These are phyloP conservation scores for Vitis vinifera DNA, from an alignment of 164 flowering plant genomes.

Conservation along the genomic window DNA sequence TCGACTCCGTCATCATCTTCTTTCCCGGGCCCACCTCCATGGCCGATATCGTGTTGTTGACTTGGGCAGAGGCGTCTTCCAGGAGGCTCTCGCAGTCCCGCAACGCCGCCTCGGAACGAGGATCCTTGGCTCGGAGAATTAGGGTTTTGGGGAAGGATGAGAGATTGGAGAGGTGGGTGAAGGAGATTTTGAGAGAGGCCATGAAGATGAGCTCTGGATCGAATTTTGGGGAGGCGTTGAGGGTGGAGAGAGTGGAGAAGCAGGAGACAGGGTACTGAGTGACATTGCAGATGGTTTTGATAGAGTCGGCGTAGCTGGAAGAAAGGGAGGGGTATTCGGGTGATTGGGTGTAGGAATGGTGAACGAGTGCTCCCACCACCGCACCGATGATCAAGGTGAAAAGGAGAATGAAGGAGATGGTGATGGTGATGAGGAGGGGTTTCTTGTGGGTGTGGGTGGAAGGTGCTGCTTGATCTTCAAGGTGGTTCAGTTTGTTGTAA, in stretches of 20 bases:
- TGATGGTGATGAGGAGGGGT: slow-evolving; percentile 8
- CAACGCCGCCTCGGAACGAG: slow-evolving; percentile 24
- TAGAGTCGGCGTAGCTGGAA: slow-evolving; percentile 14
- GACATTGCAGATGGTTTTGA: slow-evolving; percentile 41
- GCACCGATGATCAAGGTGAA: slow-evolving; percentile 22
- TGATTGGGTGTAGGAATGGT: slow-evolving; percentile 11
- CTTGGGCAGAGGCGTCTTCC: slow-evolving; percentile 47
- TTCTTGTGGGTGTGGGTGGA: background rate
- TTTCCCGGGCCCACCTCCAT: slow-evolving; percentile 25
- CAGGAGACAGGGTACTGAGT: slow-evolving; percentile 51
- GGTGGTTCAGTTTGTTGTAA: slow-evolving; percentile 37
- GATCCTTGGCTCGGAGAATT: slow-evolving; percentile 1
- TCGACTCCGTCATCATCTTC: slow-evolving; percentile 27
- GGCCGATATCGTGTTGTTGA: slow-evolving; percentile 45
- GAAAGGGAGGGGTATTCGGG: background rate
- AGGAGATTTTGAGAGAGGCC: slow-evolving; percentile 36
- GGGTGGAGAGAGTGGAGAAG: slow-evolving; percentile 33
- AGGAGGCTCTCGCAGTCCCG: slow-evolving; percentile 39
- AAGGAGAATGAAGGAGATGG: slow-evolving; percentile 20
- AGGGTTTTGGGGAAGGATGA: slow-evolving; percentile 16
- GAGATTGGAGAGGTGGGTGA: slow-evolving; percentile 18
- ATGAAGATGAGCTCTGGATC: slow-evolving; percentile 42
- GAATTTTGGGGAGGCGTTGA: slow-evolving; percentile 19
- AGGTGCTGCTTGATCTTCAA: slow-evolving; percentile 20
- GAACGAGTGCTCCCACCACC: slow-evolving; percentile 19